A percentile compares a stretch with the other conserved stretches of the same genome.
These are phyloP conservation scores for Acanthamoeba sp. DNA, from an alignment of 208 protist species.

Conservation along the genomic window DNA sequence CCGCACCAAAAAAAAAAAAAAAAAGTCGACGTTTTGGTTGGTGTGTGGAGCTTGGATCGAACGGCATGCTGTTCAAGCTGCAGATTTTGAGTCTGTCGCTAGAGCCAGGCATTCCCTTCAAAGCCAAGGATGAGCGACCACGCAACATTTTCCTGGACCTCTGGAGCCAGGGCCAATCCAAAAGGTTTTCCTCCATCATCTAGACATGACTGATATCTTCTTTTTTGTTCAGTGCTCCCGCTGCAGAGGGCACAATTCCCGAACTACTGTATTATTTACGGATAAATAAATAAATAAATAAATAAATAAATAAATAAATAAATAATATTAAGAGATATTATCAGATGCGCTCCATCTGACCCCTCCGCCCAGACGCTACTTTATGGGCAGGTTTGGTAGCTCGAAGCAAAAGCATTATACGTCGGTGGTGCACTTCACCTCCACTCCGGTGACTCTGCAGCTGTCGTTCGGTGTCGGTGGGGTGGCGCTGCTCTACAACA, in stretches of 20 bases:
- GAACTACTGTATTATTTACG: too few species aligned
- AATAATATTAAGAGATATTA: too few species aligned
- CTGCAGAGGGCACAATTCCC: too few species aligned
- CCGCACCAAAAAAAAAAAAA: too few species aligned
- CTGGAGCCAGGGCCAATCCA: conserved; percentile 72
- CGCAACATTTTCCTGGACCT: conserved; percentile 73
- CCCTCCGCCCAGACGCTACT: conserved; percentile 72
- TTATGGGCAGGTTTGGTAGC: conserved; percentile 29
- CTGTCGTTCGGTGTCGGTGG: conserved; percentile 68
- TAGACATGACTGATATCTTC: neutral
- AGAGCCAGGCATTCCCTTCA: conserved; percentile 42
- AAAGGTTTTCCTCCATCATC: conserved; percentile 1
- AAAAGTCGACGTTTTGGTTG: too few species aligned
- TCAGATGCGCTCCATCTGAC: too few species aligned
- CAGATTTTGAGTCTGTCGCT: conserved; percentile 71
- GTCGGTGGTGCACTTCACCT: conserved; percentile 72
- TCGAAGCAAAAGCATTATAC: conserved; percentile 59
- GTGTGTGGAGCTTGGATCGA: too few species aligned
- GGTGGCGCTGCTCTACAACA: conserved; percentile 74
- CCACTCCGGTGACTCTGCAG: conserved; percentile 71
- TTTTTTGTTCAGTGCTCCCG: too few species aligned
- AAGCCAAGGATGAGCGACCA: neutral
- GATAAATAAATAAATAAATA: too few species aligned
- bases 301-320: too few species aligned
- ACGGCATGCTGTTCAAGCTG: conserved; percentile 72